Base-by-base conservation (phyloP, 1,139 yeast genomes). In the Hanseniaspora uvarum region DNA sequence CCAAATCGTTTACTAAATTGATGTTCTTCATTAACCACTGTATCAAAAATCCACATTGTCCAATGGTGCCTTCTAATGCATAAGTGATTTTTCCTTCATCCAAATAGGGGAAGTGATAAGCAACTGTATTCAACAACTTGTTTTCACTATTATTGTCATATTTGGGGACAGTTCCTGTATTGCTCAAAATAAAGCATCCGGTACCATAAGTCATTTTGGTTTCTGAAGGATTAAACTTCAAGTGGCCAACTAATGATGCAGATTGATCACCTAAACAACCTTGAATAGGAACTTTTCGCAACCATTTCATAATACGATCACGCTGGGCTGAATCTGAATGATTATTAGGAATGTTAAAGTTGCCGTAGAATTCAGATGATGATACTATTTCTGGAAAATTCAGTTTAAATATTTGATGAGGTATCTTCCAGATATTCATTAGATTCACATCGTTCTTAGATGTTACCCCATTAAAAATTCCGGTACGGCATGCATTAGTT, bases 141-240 rank as follows among this genome's bases (percentile, higher is more conserved):
- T 85, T 81, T 43, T 78, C 74, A 41, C 89, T 80, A 49, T 43
- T 43, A 5, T 18, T 30, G 82, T 77, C 67, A 19, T 19, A 23
- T 7, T 40, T 34, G 14, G 43, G 16, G 5, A 24, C 10, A 4
- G 12, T 36, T 14, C 97, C 97, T 3, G 95, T 86, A 70, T 89
- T 89, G 74, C 85, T 87, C 59, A 89, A 74, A 59, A 89, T 70
- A 76, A 89, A 89, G 68, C 95, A 87, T 59, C 97, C 97, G 2
- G 97, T 89, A 60, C 97, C 97, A 65, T 88, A 89, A n/a, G 97
- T 89, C 74, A 95, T 86, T 70, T 89, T 89, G 41, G 96, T 96
- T 53, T 84, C 80, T 55, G 96, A 96, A 33, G 80, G 76, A 59
- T 77, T 75, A 63, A 86, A 79, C 1, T 96, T 96, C 68, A 86